Evolutionary conservation across 2,329 filamentous ascomycete species (phyloP).

Genomic region (Penicillium sp.): DNA sequence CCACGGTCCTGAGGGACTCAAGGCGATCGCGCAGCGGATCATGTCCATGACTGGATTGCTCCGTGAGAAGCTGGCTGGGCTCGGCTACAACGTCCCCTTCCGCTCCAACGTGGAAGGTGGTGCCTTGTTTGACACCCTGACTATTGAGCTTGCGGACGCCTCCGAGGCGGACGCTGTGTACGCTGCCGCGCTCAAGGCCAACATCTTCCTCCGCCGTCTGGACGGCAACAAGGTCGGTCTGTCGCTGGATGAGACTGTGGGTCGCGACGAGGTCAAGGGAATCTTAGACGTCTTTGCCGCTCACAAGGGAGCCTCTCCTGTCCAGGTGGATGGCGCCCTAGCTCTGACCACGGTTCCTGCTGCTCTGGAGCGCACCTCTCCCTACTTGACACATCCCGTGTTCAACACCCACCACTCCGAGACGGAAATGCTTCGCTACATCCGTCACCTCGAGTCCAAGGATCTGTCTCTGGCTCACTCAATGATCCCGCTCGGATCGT

Average conservation of each 20-base stretch:
- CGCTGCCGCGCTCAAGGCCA: slow-evolving; percentile 45
- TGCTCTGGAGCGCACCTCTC: slow-evolving; percentile 62
- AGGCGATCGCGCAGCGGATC: slow-evolving; percentile 72
- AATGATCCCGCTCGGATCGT: slow-evolving; percentile 95
- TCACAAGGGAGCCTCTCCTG: slow-evolving; percentile 32
- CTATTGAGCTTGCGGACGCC: slow-evolving; percentile 53
- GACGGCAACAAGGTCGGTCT: slow-evolving; percentile 60
- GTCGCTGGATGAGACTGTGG: slow-evolving; percentile 71
- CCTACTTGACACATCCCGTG: slow-evolving; percentile 80
- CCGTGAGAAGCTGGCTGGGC: slow-evolving; percentile 56
- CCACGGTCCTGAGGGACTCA: slow-evolving; percentile 78
- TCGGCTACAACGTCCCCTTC: slow-evolving; percentile 59
- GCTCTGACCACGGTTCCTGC: slow-evolving; percentile 41
- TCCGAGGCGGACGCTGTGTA: slow-evolving; percentile 49
- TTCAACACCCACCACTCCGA: slow-evolving; percentile 96
- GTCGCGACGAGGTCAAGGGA: slow-evolving; percentile 50
- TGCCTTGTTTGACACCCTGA: slow-evolving; percentile 73
- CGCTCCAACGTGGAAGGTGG: slow-evolving; percentile 52
- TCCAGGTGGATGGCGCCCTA: slow-evolving; percentile 30
- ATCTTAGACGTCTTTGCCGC: slow-evolving; percentile 53
- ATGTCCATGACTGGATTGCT: slow-evolving; percentile 65
- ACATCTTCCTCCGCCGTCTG: slow-evolving; percentile 59
- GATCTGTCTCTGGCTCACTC: slow-evolving; percentile 91
- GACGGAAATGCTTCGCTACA: slow-evolving; percentile 89
- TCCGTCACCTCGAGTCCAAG: slow-evolving; percentile 87